Percentiles rank a stretch among this genome's conserved stretches.
Conservation (phyloP, 306 rosid species). For the Medicago truncatula region MtrunA17r5.0-ANR NC_053047.1:26947501-26948000, state of each 20-base stretch:
- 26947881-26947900: slow-evolving; percentile 3
- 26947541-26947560: no score
- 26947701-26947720: neutral
- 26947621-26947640: neutral
- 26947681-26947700: no score
- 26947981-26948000: no score
- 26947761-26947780: slow-evolving; percentile 15
- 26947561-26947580: no score
- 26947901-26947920: neutral
- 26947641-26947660: no score
- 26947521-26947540: no score
- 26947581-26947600: no score
- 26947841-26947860: slow-evolving; percentile 37
- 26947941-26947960: slow-evolving; percentile 2
- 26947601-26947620: no score
- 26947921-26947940: neutral
- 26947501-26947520: no score
- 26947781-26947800: neutral
- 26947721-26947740: slow-evolving; percentile 5
- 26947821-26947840: slow-evolving; percentile 19
- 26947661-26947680: no score
- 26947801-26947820: slow-evolving; percentile 29
- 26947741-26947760: slow-evolving; percentile 4
- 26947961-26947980: no score
- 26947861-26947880: neutral